Conservation (phyloP, 495 filamentous ascomycete species). For the Neurospora pannonica region DNA sequence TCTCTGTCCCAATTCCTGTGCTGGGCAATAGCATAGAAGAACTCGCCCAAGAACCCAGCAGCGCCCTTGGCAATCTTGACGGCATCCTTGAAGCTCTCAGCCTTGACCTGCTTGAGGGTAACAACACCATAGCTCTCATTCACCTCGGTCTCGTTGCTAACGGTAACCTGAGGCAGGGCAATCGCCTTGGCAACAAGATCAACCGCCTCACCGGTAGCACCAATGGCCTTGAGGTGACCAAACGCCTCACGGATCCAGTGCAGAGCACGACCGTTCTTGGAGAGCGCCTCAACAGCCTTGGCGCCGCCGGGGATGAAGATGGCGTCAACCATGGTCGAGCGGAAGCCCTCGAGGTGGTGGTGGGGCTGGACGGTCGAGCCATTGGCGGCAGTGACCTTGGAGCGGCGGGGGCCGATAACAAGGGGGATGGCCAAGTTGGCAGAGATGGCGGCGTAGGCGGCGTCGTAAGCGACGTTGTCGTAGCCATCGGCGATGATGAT, state of each 20-base stretch:
- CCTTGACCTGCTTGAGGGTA: conserved; percentile 41
- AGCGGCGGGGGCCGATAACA: conserved; percentile 57
- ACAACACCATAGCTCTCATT: conserved; percentile 65
- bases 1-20: conserved; percentile 66
- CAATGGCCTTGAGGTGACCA: conserved; percentile 70
- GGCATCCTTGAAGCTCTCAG: conserved; percentile 45
- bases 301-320: conserved; percentile 70
- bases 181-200: conserved; percentile 51
- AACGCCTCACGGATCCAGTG: conserved; percentile 84
- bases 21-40: conserved; percentile 56
- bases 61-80: conserved; percentile 52
- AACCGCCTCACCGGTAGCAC: conserved; percentile 62
- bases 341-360: conserved; percentile 74
- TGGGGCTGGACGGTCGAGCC: conserved; percentile 57
- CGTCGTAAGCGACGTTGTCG: conserved; percentile 54
- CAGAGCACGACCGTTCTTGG: conserved; percentile 64
- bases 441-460: conserved; percentile 51
- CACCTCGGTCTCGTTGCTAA: conserved; percentile 40
- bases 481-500: conserved; percentile 79
- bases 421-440: conserved; percentile 58
- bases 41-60: conserved; percentile 50
- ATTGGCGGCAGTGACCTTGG: conserved; percentile 49
- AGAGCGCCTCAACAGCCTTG: conserved; percentile 47
- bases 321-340: conserved; percentile 80
- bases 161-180: conserved; percentile 43